Evolutionary conservation across 1,284 basidiomycete species (phyloP), one percentile per base, ranked within the genome.

Genomic region (Inonotus obliquus): DNA sequence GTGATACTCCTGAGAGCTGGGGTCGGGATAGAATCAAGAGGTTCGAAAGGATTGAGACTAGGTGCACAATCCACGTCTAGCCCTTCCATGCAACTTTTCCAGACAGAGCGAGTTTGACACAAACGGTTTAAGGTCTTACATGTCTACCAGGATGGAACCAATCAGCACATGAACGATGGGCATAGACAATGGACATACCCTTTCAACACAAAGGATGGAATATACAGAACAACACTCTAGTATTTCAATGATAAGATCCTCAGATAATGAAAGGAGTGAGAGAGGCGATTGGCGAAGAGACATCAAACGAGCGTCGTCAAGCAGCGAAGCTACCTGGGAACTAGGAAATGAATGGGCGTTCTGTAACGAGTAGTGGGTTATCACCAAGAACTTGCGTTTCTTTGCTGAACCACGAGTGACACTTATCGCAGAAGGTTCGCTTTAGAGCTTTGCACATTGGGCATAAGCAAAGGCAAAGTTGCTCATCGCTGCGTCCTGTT

Each of bases 31-130:
- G 56, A 47, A 2, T 47, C 56, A 4, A 48, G 6, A 21, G 39
- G 44, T 29, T 44, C 10, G 21, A 38, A 57, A 32, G 56, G 56
- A 23, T 38, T 19, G 45, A 57, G 11, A 37, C 29, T 17, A 14
- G 56, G 56, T 14, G 56, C 56, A 47, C 29, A 48, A 4, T 47
- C 56, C 6, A 57, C 47, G 23, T 57, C 56, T 11, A 57, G 56
- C 25, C 14, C 17, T 6, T 48, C 21, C 19, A 57, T 13, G 13
- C 13, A 44, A 4, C 21, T n/a, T 9, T 13, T 10, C 56, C 56
- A 57, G 7, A 57, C 41, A 14, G 54, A 4, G 14, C 45, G 38
- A 17, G 56, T 13, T 32, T 57, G 56, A 45, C 38, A 45, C 47
- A 48, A 17, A n/a, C 27, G 27, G 14, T 35, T 19, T 4, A 57